phyloP scores from a whole-genome alignment of 2,329 filamentous ascomycete genomes.

The Pseudogymnoascus sp. region DNA sequence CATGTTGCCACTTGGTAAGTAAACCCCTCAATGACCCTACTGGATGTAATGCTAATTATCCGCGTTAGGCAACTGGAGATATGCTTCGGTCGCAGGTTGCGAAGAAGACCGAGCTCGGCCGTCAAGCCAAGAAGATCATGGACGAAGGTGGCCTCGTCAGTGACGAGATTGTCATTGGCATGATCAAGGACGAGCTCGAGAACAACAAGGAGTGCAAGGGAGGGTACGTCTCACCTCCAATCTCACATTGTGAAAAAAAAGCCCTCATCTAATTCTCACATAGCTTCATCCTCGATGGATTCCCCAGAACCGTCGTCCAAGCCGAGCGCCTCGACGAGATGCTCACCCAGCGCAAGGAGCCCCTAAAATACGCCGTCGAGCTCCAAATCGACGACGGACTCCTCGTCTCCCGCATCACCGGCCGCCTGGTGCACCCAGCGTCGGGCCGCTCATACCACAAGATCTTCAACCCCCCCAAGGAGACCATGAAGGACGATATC shows the following conservation, averaged over 20 bases:
- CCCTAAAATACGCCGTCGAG: constrained; percentile 90
- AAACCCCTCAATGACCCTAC: neutral
- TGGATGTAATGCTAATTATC: constrained; percentile 20
- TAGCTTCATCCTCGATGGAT: constrained; percentile 98
- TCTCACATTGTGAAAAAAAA: neutral
- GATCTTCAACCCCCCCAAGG: constrained; percentile 97
- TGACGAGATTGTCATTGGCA: constrained; percentile 98
- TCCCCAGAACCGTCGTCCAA: constrained; percentile 93
- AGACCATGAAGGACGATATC: constrained; percentile 87
- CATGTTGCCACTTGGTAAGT: constrained; percentile 89
- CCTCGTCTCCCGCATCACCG: constrained; percentile 91
- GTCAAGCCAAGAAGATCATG: constrained; percentile 99
- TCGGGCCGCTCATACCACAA: constrained; percentile 97
- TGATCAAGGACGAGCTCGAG: constrained; percentile 97
- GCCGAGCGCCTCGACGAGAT: constrained; percentile 91
- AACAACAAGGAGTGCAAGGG: constrained; percentile 93
- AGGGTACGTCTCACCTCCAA: constrained; percentile 55
- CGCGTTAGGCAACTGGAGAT: constrained; percentile 80
- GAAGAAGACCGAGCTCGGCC: constrained; percentile 89
- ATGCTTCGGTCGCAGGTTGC: constrained; percentile 98
- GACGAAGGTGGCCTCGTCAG: constrained; percentile 94
- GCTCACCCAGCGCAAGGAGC: constrained; percentile 70
- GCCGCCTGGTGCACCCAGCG: constrained; percentile 89
- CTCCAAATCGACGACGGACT: constrained; percentile 94
- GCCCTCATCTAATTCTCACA: constrained; percentile 16